Percentiles rank a stretch among this genome's conserved stretches.
Evolutionary conservation across 768 basidiomycete species (phyloP).

Genomic region (Rhizopogon rudus): DNA sequence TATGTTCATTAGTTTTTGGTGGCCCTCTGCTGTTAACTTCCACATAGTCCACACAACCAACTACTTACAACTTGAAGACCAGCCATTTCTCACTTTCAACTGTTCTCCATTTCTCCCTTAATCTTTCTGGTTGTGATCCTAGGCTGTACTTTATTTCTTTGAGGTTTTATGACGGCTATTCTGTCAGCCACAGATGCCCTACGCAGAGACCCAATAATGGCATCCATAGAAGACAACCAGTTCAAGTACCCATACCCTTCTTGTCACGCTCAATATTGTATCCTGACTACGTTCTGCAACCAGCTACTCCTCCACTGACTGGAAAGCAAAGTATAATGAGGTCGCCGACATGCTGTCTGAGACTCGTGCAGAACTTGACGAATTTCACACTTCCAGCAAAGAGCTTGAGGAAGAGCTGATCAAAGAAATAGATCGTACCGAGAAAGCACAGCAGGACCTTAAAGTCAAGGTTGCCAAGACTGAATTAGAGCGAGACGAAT

Average conservation of each 20-base stretch:
- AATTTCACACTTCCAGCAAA: slow-evolving; percentile 83
- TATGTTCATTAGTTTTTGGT: neutral
- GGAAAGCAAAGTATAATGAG: slow-evolving; percentile 78
- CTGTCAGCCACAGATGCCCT: slow-evolving; percentile 56
- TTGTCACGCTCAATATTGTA: slow-evolving; percentile 9
- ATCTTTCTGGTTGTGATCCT: slow-evolving; percentile 13
- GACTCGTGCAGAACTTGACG: slow-evolving; percentile 80
- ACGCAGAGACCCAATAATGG: slow-evolving; percentile 53
- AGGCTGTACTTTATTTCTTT: slow-evolving; percentile 18
- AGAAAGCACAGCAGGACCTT: slow-evolving; percentile 79
- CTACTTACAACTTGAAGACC: neutral
- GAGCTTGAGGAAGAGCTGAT: slow-evolving; percentile 93
- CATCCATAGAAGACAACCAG: slow-evolving; percentile 59
- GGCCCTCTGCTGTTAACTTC: neutral
- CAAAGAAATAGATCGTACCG: slow-evolving; percentile 82
- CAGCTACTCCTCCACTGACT: slow-evolving; percentile 62
- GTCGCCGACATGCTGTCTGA: slow-evolving; percentile 81
- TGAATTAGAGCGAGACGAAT: slow-evolving; percentile 79
- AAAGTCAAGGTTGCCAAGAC: slow-evolving; percentile 65
- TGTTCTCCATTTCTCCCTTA: slow-evolving; percentile 5
- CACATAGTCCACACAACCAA: neutral
- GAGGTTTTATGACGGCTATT: slow-evolving; percentile 53
- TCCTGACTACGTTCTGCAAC: slow-evolving; percentile 14
- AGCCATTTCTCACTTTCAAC: slow-evolving; percentile 5
- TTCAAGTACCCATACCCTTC: slow-evolving; percentile 39